Percentiles rank a stretch among this genome's conserved stretches.
phyloP scores from a whole-genome alignment of 345 rosid species.

The Rhizophora apiculata region DNA sequence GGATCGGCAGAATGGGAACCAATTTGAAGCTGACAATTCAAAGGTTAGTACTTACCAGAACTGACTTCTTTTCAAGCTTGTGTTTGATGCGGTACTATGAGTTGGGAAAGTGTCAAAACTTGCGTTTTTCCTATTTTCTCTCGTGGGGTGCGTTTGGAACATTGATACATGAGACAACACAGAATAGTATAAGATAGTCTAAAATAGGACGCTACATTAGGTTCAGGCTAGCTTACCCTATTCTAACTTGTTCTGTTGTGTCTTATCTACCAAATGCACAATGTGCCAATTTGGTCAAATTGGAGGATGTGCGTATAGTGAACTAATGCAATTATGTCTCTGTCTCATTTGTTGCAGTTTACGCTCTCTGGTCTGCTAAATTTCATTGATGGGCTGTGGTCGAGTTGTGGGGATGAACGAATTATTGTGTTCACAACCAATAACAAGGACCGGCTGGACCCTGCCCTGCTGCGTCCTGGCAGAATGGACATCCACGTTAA shows the following conservation, averaged over 20 bases:
- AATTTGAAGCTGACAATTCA: background rate
- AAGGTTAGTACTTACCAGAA: background rate
- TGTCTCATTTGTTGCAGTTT: slow-evolving; percentile 1
- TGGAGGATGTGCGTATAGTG: no score
- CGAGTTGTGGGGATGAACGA: slow-evolving; percentile 26
- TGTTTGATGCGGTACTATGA: background rate
- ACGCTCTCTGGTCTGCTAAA: slow-evolving; percentile 18
- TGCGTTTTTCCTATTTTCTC: no score
- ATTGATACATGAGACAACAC: no score
- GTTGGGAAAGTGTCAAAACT: background rate
- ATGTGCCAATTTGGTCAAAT: no score
- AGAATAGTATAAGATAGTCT: no score
- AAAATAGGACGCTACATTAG: no score
- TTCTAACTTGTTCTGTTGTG: no score
- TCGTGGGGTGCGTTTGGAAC: no score
- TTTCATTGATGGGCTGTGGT: slow-evolving; percentile 33
- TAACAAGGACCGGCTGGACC: slow-evolving; percentile 17
- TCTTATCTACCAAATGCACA: no score
- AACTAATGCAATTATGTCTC: background rate
- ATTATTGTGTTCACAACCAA: slow-evolving; percentile 28
- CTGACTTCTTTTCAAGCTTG: background rate
- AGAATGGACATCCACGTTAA: slow-evolving; percentile 31
- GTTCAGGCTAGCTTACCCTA: no score
- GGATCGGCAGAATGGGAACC: slow-evolving; percentile 7
- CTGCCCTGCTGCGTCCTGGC: slow-evolving; percentile 32